Conservation (phyloP, 2,329 filamentous ascomycete species). For the Sclerotinia glacialis region DNA sequence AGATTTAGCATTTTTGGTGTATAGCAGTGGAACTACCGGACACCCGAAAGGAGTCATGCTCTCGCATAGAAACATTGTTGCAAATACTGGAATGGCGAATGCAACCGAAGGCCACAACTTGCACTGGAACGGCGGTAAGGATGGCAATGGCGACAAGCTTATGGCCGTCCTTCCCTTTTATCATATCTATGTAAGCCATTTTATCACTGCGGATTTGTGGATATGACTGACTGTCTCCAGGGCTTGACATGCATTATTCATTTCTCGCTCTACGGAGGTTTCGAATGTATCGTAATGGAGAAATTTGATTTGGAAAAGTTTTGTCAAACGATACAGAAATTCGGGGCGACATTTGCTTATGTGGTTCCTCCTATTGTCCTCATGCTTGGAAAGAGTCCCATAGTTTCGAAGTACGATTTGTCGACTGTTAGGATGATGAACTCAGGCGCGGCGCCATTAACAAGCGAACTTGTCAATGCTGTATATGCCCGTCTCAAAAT, state of each 20-base stretch:
- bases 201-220: not conserved
- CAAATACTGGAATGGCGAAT: constrained; percentile 62
- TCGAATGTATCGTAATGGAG: constrained; percentile 67
- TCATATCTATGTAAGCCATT: constrained; percentile 74
- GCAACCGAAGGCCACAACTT: constrained; percentile 55
- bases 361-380: constrained; percentile 83
- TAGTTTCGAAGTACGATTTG: constrained; percentile 78
- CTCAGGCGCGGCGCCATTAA: constrained; percentile 82
- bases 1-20: constrained; percentile 82
- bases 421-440: constrained; percentile 78
- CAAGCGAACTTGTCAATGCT: constrained; percentile 72
- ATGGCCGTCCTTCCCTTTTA: constrained; percentile 84
- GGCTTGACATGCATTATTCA: constrained; percentile 73
- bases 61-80: constrained; percentile 76
- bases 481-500: constrained; percentile 72
- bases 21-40: constrained; percentile 86
- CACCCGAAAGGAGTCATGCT: constrained; percentile 89
- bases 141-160: constrained; percentile 66
- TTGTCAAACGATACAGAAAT: constrained; percentile 72
- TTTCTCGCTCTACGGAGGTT: constrained; percentile 62
- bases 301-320: constrained; percentile 80
- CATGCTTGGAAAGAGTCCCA: constrained; percentile 73
- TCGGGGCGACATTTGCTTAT: constrained; percentile 72
- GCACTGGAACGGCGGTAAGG: constrained; percentile 54
- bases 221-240: constrained; percentile 26